Percentiles rank a stretch among this genome's conserved stretches.
Conservation (phyloP, 306 rosid genomes). For the Alnus glutinosa region DNA sequence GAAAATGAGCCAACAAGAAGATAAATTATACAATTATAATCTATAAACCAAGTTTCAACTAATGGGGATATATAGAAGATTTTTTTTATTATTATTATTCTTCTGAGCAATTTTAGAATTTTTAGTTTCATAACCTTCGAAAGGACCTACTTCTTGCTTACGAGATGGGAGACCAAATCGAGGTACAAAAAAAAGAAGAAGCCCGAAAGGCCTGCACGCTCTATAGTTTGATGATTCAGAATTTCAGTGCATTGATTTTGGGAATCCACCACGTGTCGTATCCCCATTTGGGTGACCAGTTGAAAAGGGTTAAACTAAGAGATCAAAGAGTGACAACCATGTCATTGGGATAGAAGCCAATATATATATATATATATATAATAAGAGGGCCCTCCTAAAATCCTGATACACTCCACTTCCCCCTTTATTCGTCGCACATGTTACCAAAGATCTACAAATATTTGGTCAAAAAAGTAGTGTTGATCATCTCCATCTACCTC, state of each 20-base stretch:
- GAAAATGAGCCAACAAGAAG: constrained; percentile 30
- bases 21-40: neutral
- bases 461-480: neutral
- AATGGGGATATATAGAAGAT: neutral
- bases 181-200: constrained; percentile 6
- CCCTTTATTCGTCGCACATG: neutral
- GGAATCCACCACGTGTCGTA: constrained; percentile 40
- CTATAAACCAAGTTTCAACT: neutral
- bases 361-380: neutral
- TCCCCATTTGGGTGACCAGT: constrained; percentile 41
- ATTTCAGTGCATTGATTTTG: constrained; percentile 8
- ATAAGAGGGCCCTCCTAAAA: neutral
- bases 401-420: neutral
- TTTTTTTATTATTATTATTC: no score
- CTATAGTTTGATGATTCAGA: constrained; percentile 19
- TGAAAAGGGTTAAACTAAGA: constrained; percentile 41
- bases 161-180: constrained; percentile 37
- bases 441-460: neutral
- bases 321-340: constrained; percentile 49
- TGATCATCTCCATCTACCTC: neutral
- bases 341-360: constrained; percentile 30
- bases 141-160: constrained; percentile 31
- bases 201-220: constrained; percentile 26
- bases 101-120: neutral
- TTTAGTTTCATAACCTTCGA: constrained; percentile 16